A percentile compares a stretch with the other conserved stretches of the same genome.
Conservation (phyloP, 2,329 filamentous ascomycete species). For the Aspergillus vadensis region DNA sequence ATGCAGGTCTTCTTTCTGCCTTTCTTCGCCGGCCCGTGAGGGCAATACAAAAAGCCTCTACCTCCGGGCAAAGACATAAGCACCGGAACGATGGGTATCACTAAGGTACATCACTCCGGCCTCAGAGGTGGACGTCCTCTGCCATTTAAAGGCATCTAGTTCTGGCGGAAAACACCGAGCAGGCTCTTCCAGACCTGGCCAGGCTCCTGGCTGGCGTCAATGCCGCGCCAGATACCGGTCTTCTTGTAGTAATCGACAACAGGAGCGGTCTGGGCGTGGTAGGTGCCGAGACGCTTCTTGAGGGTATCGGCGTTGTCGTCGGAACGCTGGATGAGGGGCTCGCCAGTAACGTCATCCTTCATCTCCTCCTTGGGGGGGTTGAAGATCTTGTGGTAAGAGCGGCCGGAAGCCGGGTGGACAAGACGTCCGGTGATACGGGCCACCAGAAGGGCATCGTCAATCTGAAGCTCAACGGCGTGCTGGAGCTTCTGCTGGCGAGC, state of each 20-base stretch:
- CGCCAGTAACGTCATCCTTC: slow-evolving; percentile 96
- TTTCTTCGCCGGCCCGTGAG: background rate
- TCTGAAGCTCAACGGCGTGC: slow-evolving; percentile 94
- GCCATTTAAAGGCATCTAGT: slow-evolving; percentile 32
- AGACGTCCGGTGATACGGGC: slow-evolving; percentile 95
- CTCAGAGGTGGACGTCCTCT: background rate
- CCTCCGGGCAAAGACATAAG: slow-evolving; percentile 1
- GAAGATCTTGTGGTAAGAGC: slow-evolving; percentile 98
- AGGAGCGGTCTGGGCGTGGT: slow-evolving; percentile 89
- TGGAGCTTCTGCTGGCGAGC: slow-evolving; percentile 80
- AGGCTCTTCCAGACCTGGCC: slow-evolving; percentile 94
- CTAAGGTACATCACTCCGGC: slow-evolving; percentile 7
- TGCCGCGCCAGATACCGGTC: slow-evolving; percentile 92
- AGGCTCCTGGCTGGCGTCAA: slow-evolving; percentile 95
- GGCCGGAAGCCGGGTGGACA: slow-evolving; percentile 91
- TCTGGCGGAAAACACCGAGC: slow-evolving; percentile 75
- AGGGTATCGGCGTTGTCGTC: slow-evolving; percentile 96
- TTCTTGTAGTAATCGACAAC: slow-evolving; percentile 97
- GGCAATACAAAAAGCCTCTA: background rate
- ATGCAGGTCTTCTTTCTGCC: background rate
- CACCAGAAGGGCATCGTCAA: slow-evolving; percentile 91
- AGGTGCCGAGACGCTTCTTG: slow-evolving; percentile 90
- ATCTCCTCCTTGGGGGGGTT: slow-evolving; percentile 93
- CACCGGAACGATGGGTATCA: slow-evolving; percentile 3
- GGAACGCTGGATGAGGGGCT: slow-evolving; percentile 92